Conservation (phyloP, 1,284 basidiomycete species). For the Acaromyces ingoldii region DNA sequence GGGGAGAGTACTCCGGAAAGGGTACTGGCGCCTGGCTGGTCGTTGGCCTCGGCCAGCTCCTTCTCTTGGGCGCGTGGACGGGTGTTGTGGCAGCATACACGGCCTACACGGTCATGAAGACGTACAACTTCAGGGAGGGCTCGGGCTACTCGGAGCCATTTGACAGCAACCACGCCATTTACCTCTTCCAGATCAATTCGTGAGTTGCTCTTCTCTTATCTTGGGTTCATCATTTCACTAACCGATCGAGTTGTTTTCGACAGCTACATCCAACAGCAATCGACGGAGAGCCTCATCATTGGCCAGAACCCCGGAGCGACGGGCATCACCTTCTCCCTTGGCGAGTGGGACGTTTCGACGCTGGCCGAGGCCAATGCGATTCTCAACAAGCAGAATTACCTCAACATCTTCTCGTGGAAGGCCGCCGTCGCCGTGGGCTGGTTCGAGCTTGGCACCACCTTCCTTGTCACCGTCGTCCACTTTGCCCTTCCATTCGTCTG, state of each 20-base stretch:
- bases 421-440: constrained; percentile 30
- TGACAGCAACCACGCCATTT: constrained; percentile 13
- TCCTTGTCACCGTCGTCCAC: constrained; percentile 42
- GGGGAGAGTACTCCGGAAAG: constrained; percentile 35
- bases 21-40: constrained; percentile 32
- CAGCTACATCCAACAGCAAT: neutral
- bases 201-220: neutral
- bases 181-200: constrained; percentile 21
- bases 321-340: constrained; percentile 2
- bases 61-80: constrained; percentile 23
- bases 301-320: constrained; percentile 5
- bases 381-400: constrained; percentile 29
- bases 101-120: constrained; percentile 22
- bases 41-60: constrained; percentile 23
- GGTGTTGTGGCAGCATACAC: constrained; percentile 30
- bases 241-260: neutral
- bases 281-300: constrained; percentile 17
- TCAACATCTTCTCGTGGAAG: neutral
- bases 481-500: constrained; percentile 31
- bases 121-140: constrained; percentile 16
- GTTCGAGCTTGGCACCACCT: constrained; percentile 29
- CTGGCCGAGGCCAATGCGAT: constrained; percentile 22
- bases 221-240: constrained; percentile 1
- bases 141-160: constrained; percentile 27
- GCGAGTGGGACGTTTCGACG: constrained; percentile 8